Base-by-base conservation (phyloP, 108 stramenopile genomes). In the Seminavis robusta region DNA sequence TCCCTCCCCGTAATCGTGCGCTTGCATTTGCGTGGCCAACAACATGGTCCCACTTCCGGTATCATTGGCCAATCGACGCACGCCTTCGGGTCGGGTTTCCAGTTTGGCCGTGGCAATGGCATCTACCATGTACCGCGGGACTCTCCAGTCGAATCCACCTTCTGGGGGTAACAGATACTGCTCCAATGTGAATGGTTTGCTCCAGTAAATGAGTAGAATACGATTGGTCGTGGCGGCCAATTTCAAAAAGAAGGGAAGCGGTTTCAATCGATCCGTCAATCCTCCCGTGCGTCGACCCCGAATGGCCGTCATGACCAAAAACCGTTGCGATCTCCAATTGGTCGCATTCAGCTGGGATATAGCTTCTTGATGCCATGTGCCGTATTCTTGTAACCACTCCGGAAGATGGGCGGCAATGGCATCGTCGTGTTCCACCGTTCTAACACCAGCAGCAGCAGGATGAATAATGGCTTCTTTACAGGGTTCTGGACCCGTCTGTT, bases 91-190 rank as follows among this genome's bases (percentile, higher is more conserved):
- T 13, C 39, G 39, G 10, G 23, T 39, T 23, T 15, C 20, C 3
- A 27, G 25, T 23, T 17, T 10, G 25, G 24, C 28, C 20, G 10
- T 10, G 4, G 17, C 24, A 23, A 48, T 17, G 20, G 4, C n/a
- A 5, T 48, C 47, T 4, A 40, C 32, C 56, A 77, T 10, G 58
- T 47, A 56, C 36, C 17, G 20, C 0, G 81, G 76, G 16, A 53
- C 52, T 24, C 73, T 39, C 76, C 73, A 78, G 48, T 82, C 72
- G 23, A 74, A 48, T 19, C 81, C 76, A 19, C 63, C 49, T 4
- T 34, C 20, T 0, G 76, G 73, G 1, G 80, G 80, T n/a, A 74
- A 10, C 33, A 82, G 32, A 51, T 77, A 82, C 15, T 47, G 29
- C 48, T 74, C 73, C 38, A 82, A 44, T 4, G 48, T 29, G 59